phyloP scores from a whole-genome alignment of 2,329 filamentous ascomycete species.

The Macroventuria anomochaeta region DNA sequence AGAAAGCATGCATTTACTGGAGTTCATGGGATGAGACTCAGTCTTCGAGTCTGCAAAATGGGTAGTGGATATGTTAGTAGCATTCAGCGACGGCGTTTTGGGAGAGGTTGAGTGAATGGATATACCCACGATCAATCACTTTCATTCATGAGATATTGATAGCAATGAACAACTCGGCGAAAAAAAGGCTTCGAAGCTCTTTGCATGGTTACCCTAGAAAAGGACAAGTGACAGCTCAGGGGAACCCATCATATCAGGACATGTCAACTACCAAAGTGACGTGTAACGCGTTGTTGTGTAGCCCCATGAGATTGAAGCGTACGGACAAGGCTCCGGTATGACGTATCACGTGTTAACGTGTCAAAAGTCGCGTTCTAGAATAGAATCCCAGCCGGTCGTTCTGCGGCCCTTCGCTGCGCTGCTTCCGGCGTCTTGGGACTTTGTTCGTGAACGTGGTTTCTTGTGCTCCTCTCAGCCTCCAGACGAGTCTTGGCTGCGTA shows the following conservation, averaged over 20 bases:
- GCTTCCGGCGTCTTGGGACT: conserved; percentile 6
- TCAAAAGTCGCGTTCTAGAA: background rate
- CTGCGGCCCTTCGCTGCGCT: conserved; percentile 9
- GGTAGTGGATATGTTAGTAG: conserved; percentile 4
- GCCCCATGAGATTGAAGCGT: background rate
- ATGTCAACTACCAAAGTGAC: background rate
- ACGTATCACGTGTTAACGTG: conserved; percentile 16
- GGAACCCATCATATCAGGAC: background rate
- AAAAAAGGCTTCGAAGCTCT: too few species aligned
- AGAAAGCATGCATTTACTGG: conserved; percentile 8
- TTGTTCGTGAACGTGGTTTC: background rate
- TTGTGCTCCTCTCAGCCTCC: background rate
- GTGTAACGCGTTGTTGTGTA: background rate
- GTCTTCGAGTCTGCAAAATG: conserved; percentile 7
- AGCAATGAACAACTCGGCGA: background rate
- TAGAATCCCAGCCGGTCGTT: conserved; percentile 5
- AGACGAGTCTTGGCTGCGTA: background rate
- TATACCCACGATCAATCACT: conserved; percentile 11
- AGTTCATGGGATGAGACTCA: conserved; percentile 7
- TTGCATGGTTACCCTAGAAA: background rate
- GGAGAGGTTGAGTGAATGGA: conserved; percentile 3
- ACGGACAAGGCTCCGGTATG: conserved; percentile 1
- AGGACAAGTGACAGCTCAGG: background rate
- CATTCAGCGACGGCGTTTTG: conserved; percentile 38
- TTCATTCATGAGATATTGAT: background rate